phyloP scores from a whole-genome alignment of 176 grass and related monocot genomes.

The Musa itinerans region DNA sequence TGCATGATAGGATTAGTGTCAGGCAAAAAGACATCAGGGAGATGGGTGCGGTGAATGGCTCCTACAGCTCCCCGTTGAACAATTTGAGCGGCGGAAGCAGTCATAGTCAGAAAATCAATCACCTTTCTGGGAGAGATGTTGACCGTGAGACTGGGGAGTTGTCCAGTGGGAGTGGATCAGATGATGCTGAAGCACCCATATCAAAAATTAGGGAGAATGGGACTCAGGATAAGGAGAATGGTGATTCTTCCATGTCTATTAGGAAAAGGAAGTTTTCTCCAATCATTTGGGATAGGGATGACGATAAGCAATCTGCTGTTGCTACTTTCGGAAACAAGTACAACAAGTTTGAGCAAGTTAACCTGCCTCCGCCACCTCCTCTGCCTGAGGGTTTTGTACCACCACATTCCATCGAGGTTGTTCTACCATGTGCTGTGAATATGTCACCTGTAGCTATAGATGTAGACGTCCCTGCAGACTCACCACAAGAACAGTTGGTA shows the following conservation, averaged over 20 bases:
- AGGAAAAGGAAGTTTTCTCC: constrained; percentile 69
- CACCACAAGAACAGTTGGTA: constrained; percentile 21
- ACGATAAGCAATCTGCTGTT: constrained; percentile 17
- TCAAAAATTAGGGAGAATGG: constrained; percentile 10
- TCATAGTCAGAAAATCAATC: constrained; percentile 14
- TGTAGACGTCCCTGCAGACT: constrained; percentile 25
- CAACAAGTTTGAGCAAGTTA: background rate
- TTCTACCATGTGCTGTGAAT: background rate
- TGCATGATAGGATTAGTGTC: background rate
- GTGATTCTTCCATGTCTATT: background rate
- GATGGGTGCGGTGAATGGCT: background rate
- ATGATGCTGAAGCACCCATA: constrained; percentile 21
- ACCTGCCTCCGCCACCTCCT: constrained; percentile 37
- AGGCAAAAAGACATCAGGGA: background rate
- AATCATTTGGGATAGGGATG: constrained; percentile 36
- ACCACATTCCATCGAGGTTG: constrained; percentile 12
- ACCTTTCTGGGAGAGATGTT: constrained; percentile 8
- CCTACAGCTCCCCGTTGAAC: background rate
- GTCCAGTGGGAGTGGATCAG: constrained; percentile 40
- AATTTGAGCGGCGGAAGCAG: constrained; percentile 3
- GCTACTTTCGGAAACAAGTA: constrained; percentile 18
- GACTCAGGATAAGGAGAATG: background rate
- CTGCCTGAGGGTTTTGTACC: constrained; percentile 2
- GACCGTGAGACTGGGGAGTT: constrained; percentile 58
- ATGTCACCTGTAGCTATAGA: constrained; percentile 25